Percentiles rank a stretch among this genome's conserved stretches.
These are phyloP conservation scores for Hanseniaspora uvarum DNA, from an alignment of 1,139 yeast species.

Conservation along the genomic window DNA sequence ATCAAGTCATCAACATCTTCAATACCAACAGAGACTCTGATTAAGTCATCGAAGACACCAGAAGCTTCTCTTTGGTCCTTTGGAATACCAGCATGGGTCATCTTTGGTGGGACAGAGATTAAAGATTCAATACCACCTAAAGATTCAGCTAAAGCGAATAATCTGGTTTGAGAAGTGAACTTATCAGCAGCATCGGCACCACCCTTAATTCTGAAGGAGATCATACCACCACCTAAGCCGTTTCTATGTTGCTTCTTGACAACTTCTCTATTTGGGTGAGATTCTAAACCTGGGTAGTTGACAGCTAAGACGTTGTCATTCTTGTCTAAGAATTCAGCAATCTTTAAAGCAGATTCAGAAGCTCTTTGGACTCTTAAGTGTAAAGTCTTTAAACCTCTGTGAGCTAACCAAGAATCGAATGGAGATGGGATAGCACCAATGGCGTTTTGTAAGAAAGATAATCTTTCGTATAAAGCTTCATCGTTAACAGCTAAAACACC, in stretches of 20 bases:
- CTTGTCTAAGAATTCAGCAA: constrained; percentile 54
- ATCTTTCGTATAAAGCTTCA: constrained; percentile 49
- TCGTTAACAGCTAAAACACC: constrained; percentile 70
- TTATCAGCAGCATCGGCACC: constrained; percentile 67
- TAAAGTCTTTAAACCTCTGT: constrained; percentile 81
- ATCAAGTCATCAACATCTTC: constrained; percentile 74
- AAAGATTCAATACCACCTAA: constrained; percentile 84
- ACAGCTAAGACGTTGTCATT: constrained; percentile 51
- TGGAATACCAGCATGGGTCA: constrained; percentile 92
- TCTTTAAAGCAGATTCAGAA: constrained; percentile 51
- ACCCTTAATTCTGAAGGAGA: constrained; percentile 76
- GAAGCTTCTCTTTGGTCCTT: constrained; percentile 65
- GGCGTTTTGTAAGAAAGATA: constrained; percentile 76
- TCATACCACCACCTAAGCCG: constrained; percentile 85
- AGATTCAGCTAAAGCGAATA: constrained; percentile 81
- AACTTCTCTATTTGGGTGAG: constrained; percentile 54
- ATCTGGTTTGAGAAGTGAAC: constrained; percentile 63
- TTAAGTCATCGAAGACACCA: constrained; percentile 73
- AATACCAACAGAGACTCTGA: constrained; percentile 78
- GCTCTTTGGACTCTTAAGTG: constrained; percentile 72
- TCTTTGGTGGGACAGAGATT: constrained; percentile 79
- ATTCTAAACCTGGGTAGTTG: constrained; percentile 70
- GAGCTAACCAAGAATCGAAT: constrained; percentile 86
- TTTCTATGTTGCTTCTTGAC: constrained; percentile 72
- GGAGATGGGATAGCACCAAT: constrained; percentile 85